Evolutionary conservation across 2,329 filamentous ascomycete species (phyloP), one percentile per base, ranked within the genome.

Genomic region (Fusarium fracticaudum): DNA sequence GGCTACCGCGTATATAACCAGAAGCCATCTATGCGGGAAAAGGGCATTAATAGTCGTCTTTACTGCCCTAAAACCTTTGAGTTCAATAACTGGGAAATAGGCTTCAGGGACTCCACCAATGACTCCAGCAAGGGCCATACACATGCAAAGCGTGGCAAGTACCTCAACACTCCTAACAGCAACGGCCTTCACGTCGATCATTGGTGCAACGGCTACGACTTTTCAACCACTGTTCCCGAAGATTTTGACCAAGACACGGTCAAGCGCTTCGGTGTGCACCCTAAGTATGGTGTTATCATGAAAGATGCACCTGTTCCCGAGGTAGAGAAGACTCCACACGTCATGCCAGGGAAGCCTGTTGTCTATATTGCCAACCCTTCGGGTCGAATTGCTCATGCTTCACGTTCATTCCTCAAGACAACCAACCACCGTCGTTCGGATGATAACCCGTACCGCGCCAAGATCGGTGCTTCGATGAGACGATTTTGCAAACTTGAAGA

Each of bases 81-180:
- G 59, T 90, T 85, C 64, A 83, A 87, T 43, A 81, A 86, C 14
- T 82, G 86, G 65, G 88, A 91, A 76, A 91, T 91, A 69, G 89
- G 89, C 20, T 91, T 89, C 78, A 85, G 87, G 29, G 89, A 91
- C 75, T 89, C 87, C 8, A 85, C 85, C 69, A 91, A 91, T 67
- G 87, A 89, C 73, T 85, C 86, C 37, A 84, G 84, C 67, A 87
- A 88, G 64, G 87, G 87, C 29, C 87, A 87, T 53, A 89, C 86
- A 40, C 85, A 84, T 72, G 84, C 85, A 20, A 86, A 87, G 69
- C 84, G 88, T 57, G 88, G 88, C 75, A 87, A 85, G 77, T 90
- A 86, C 74, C 82, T 89, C 53, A 84, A 87, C 71, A 86, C 84
- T 35, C 88, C 89, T 43, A 88, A 89, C 76, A 86, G 86, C 50